Percentiles rank a stretch among this genome's conserved stretches.
phyloP scores from a whole-genome alignment of 106 monocot species.

The Dioscorea zingiberensis region DNA sequence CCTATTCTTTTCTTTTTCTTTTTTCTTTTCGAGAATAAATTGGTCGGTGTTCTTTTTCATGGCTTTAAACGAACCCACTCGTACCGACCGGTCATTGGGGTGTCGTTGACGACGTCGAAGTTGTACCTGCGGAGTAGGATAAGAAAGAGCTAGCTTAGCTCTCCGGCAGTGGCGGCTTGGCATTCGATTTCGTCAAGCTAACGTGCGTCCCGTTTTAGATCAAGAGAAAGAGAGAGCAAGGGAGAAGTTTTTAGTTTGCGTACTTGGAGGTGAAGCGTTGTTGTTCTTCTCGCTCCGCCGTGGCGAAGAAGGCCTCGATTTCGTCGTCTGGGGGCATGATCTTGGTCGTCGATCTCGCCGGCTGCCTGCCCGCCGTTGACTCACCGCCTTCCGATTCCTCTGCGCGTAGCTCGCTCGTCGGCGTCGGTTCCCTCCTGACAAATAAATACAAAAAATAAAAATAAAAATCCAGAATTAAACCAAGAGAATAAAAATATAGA shows the following conservation, averaged over 20 bases:
- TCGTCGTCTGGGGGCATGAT: constrained; percentile 39
- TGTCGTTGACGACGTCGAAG: constrained; percentile 58
- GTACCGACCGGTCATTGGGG: constrained; percentile 68
- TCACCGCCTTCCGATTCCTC: constrained; percentile 20
- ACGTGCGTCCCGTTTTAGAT: not conserved
- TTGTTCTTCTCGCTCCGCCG: constrained; percentile 34
- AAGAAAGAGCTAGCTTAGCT: not conserved
- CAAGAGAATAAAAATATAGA: not conserved
- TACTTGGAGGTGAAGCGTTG: constrained; percentile 62
- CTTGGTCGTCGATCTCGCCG: not conserved
- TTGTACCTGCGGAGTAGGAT: constrained; percentile 59
- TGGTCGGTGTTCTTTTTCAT: constrained; percentile 11
- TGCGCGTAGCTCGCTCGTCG: constrained; percentile 12
- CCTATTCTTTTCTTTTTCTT: too few species aligned
- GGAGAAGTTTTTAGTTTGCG: too few species aligned
- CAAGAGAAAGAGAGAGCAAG: not conserved
- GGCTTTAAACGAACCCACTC: constrained; percentile 50
- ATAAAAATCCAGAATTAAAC: not conserved
- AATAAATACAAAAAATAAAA: constrained; percentile 2
- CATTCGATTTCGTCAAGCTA: not conserved
- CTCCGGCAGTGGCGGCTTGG: not conserved
- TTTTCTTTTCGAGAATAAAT: too few species aligned
- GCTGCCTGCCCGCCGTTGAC: constrained; percentile 15
- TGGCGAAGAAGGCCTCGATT: constrained; percentile 73
- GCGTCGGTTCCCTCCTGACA: constrained; percentile 28